Evolutionary conservation across 192 early-diverging fungal genomes (phyloP).

Genomic region (Dissophora globulifera): DNA sequence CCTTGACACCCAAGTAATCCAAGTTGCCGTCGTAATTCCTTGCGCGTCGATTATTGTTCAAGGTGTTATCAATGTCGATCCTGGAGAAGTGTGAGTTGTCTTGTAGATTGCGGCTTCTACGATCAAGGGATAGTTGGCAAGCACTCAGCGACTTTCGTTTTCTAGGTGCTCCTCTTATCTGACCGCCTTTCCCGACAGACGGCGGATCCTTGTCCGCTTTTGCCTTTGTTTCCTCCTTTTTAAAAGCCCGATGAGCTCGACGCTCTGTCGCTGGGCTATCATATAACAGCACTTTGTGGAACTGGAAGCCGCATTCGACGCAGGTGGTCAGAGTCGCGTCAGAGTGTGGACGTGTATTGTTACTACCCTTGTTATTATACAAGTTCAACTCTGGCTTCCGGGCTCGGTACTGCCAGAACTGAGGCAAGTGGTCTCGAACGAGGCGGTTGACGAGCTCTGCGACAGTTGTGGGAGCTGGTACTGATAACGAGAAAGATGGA

Average conservation of each 20-base stretch:
- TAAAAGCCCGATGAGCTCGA: background rate
- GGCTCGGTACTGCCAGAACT: constrained; percentile 18
- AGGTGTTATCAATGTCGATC: background rate
- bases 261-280: constrained; percentile 3
- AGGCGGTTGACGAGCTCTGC: constrained; percentile 13
- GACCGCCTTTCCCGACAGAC: too few relatives aligned
- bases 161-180: background rate
- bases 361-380: background rate
- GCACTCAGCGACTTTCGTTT: background rate
- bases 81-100: background rate
- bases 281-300: constrained; percentile 16
- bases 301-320: constrained; percentile 29
- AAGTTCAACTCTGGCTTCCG: background rate
- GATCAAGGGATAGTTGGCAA: background rate
- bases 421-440: constrained; percentile 6
- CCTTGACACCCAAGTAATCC: constrained; percentile 26
- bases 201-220: too few relatives aligned
- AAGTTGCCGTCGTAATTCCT: constrained; percentile 24
- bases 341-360: constrained; percentile 4
- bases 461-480: constrained; percentile 1
- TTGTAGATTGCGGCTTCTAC: background rate
- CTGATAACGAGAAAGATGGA: too few relatives aligned
- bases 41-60: constrained; percentile 19
- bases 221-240: too few relatives aligned
- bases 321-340: constrained; percentile 10